Percentiles rank a stretch among this genome's conserved stretches.
phyloP scores from a whole-genome alignment of 495 filamentous ascomycete species.

The Thermochaetoides thermophila region DNA sequence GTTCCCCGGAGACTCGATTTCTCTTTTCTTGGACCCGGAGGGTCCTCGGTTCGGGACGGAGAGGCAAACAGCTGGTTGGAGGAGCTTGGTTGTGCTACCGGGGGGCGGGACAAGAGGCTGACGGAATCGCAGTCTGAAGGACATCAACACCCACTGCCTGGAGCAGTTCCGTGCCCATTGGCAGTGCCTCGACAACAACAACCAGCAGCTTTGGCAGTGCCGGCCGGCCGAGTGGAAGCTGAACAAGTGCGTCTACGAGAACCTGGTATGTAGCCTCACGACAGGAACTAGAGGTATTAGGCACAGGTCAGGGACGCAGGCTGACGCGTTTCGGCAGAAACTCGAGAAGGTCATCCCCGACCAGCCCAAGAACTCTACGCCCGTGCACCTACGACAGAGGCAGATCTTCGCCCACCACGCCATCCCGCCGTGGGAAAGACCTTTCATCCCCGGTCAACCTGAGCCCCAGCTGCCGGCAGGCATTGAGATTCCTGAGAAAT shows the following conservation, averaged over 20 bases:
- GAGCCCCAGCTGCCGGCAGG: no score
- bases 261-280: conserved; percentile 81
- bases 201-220: conserved; percentile 92
- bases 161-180: conserved; percentile 83
- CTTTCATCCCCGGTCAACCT: conserved; percentile 18
- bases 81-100: not conserved
- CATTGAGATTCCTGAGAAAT: no score
- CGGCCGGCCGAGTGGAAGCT: conserved; percentile 61
- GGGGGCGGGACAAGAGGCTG: not conserved
- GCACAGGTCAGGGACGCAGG: no score
- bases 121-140: conserved; percentile 51
- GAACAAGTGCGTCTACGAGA: conserved; percentile 89
- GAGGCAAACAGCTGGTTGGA: not conserved
- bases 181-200: conserved; percentile 92
- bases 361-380: conserved; percentile 56
- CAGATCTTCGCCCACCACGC: conserved; percentile 56
- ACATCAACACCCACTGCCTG: conserved; percentile 91
- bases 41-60: not conserved
- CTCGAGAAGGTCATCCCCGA: conserved; percentile 84
- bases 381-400: conserved; percentile 67
- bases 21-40: no score
- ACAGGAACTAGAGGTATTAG: no score
- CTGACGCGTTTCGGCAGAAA: conserved; percentile 46
- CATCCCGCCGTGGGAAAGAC: conserved; percentile 25
- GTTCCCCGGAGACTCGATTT: no score